phyloP scores from a whole-genome alignment of 495 filamentous ascomycete genomes.

The Bombardia bombarda region DNA sequence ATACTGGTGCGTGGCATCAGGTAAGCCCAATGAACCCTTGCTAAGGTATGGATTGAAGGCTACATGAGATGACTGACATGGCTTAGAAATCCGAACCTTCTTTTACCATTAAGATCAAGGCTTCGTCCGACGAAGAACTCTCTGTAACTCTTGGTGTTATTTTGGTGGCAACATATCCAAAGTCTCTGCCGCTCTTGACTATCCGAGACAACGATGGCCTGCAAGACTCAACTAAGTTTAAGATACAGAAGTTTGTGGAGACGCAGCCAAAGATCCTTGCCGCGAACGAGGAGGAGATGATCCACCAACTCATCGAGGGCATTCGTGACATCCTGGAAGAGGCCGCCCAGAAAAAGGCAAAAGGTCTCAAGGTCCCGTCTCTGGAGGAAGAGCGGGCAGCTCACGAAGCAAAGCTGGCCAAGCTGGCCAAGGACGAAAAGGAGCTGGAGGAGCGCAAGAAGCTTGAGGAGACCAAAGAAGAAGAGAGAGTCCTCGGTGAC shows the following conservation, averaged over 20 bases:
- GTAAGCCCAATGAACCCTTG: no score
- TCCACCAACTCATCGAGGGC: conserved; percentile 73
- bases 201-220: conserved; percentile 56
- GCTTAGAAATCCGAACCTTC: conserved; percentile 65
- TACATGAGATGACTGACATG: no score
- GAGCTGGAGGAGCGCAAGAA: conserved; percentile 40
- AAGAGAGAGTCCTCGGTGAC: conserved; percentile 65
- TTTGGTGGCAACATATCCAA: conserved; percentile 88
- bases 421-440: conserved; percentile 39
- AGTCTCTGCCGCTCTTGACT: conserved; percentile 66
- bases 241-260: conserved; percentile 61
- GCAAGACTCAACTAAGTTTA: conserved; percentile 54
- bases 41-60: no score
- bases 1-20: conserved; percentile 85
- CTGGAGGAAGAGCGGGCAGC: conserved; percentile 83
- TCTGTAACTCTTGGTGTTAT: conserved; percentile 58
- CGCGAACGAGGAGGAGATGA: conserved; percentile 62
- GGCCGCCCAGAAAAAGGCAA: conserved; percentile 63
- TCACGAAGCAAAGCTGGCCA: conserved; percentile 44
- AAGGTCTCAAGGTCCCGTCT: conserved; percentile 68
- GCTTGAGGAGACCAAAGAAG: conserved; percentile 56
- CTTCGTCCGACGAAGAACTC: conserved; percentile 60
- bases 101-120: conserved; percentile 71
- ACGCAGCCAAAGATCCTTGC: conserved; percentile 60
- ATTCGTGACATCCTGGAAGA: conserved; percentile 86